Evolutionary conservation across 2,329 filamentous ascomycete genomes (phyloP), one percentile per base, ranked within the genome.

Genomic region (Stagonosporopsis chrysanthemi): DNA sequence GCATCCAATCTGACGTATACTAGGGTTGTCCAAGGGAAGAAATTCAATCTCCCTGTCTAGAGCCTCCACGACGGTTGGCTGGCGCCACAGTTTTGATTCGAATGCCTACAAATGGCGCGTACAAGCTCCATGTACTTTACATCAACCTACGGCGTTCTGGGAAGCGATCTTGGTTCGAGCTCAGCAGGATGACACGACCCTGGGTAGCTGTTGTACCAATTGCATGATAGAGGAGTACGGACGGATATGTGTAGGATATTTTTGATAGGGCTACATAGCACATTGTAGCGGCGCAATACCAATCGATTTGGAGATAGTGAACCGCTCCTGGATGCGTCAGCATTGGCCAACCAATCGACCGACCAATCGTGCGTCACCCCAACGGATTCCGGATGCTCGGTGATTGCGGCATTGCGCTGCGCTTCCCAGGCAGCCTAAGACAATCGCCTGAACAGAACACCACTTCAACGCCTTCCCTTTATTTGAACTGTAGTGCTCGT

Each of bases 21-120:
- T 39, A 83, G 81, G 75, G 80, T 83, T 47, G 66, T 83, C 41
- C 81, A 83, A 71, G 81, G 81, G 64, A 82, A 82, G 75, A 83
- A 80, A 61, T 83, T 83, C 77, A 82, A 82, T 68, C 73, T 83
- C 43, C 81, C 81, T 3, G 81, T 83, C 31, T 83, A 79, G 46
- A 57, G 62, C 47, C 28, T 29, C 28, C 24, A 44, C 45, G 23
- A 44, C 39, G 23, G 14, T 39, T 45, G 46, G 46, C 29, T 47
- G 6, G 39, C 19, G 23, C 46, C 23, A 24, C 40, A 36, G 29
- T 35, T 46, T 38, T 51, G 24, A 23, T 48, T 49, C 45, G 33
- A 50, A 50, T 29, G 58, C 41, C 50, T 11, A 31, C 36, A 35
- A n/a, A 31, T 26, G 52, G 46, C 36, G 45, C 48, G 29, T 49